Evolutionary conservation across 163 green algal species (phyloP).

Genomic region (Chlamydomonas reinhardtii): DNA sequence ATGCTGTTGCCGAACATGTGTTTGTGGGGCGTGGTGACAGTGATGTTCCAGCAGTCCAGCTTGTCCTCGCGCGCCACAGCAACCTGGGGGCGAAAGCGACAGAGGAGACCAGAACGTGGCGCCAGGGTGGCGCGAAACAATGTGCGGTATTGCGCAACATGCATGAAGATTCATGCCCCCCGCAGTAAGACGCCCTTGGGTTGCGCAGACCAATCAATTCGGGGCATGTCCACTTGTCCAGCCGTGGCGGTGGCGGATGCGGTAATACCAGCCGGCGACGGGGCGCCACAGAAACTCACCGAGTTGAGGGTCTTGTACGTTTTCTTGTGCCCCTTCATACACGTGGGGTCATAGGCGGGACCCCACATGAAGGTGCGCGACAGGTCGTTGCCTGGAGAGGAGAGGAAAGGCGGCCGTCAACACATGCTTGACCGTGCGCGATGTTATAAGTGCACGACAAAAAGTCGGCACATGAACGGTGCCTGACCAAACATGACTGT

Average conservation of each 20-base stretch:
- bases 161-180: too few relatives aligned
- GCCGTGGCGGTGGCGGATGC: too few relatives aligned
- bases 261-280: too few relatives aligned
- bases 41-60: conserved; percentile 56
- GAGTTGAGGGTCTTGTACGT: conserved; percentile 52
- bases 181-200: too few relatives aligned
- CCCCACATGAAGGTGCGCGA: conserved; percentile 72
- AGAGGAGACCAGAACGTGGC: not conserved
- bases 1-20: not conserved
- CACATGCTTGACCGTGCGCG: not conserved
- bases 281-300: not conserved
- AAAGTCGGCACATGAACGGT: too few relatives aligned
- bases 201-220: too few relatives aligned
- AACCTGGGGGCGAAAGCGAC: conserved; percentile 1
- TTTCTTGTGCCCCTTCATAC: conserved; percentile 50
- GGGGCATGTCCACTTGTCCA: too few relatives aligned
- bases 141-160: too few relatives aligned
- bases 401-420: not conserved
- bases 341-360: conserved; percentile 39
- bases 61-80: conserved; percentile 21
- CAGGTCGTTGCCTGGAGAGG: conserved; percentile 72
- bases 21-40: conserved; percentile 30
- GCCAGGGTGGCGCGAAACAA: too few relatives aligned
- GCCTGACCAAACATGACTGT: too few relatives aligned
- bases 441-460: too few relatives aligned